Conservation (phyloP, 176 grass and related monocot genomes). For the Ensete ventricosum region DNA sequence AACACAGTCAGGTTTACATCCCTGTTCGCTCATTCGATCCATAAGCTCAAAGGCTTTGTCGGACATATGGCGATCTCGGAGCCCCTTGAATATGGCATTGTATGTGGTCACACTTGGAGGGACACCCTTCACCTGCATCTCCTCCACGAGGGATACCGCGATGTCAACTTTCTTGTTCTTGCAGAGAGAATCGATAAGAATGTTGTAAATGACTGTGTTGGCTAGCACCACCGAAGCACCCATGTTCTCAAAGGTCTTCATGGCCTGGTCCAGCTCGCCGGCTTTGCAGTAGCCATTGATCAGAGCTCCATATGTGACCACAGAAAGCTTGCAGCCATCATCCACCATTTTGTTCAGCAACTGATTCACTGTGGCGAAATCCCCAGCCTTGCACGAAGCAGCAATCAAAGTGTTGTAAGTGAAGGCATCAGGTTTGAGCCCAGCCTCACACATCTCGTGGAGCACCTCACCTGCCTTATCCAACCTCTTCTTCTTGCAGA, state of each 20-base stretch:
- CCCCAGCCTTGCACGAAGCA: slow-evolving; percentile 39
- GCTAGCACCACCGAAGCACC: slow-evolving; percentile 25
- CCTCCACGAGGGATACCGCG: slow-evolving; percentile 40
- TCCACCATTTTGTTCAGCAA: slow-evolving; percentile 58
- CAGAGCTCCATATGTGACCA: slow-evolving; percentile 63
- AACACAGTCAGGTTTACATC: slow-evolving; percentile 50
- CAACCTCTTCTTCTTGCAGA: slow-evolving; percentile 56
- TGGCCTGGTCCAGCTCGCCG: slow-evolving; percentile 49
- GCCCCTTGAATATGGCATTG: slow-evolving; percentile 53
- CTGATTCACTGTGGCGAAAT: slow-evolving; percentile 43
- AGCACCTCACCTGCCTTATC: slow-evolving; percentile 36
- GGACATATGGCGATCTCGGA: slow-evolving; percentile 34
- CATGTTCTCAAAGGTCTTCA: slow-evolving; percentile 59
- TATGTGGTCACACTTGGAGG: slow-evolving; percentile 43
- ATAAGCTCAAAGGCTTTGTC: slow-evolving; percentile 59
- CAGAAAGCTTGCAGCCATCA: slow-evolving; percentile 44
- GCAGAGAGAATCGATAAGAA: slow-evolving; percentile 52
- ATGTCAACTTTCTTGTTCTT: slow-evolving; percentile 31
- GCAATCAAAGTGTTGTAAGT: slow-evolving; percentile 74
- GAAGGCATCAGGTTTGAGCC: slow-evolving; percentile 46
- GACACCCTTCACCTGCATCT: slow-evolving; percentile 50
- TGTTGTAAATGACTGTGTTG: slow-evolving; percentile 62
- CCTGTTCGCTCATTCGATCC: slow-evolving; percentile 55
- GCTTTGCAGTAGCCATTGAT: slow-evolving; percentile 78
- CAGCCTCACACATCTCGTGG: slow-evolving; percentile 39